Evolutionary conservation across 1,284 basidiomycete species (phyloP).

Genomic region (Malassezia furfur): DNA sequence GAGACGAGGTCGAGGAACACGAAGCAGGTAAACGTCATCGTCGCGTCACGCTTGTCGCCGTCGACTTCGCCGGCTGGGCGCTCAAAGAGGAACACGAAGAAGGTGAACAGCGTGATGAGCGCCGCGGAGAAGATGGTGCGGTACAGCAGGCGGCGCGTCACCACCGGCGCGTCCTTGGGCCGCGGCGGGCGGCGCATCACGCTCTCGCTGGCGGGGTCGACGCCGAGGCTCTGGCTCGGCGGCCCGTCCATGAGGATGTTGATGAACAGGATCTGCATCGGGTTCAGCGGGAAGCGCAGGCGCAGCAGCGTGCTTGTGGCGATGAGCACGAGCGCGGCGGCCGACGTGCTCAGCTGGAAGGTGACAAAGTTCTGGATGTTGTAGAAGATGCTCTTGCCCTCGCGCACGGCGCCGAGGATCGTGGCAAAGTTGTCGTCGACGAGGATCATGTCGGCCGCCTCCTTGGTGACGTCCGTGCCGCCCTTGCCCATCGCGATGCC

Average conservation of each 20-base stretch:
- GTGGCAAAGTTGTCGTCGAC: conserved; percentile 96
- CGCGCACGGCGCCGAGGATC: conserved; percentile 84
- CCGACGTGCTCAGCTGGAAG: conserved; percentile 93
- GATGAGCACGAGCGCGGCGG: conserved; percentile 86
- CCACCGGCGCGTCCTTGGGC: conserved; percentile 76
- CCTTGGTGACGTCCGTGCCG: conserved; percentile 95
- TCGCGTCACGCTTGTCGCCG: conserved; percentile 24
- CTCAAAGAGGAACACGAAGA: conserved; percentile 65
- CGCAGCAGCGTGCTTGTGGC: conserved; percentile 82
- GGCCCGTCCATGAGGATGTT: conserved; percentile 99
- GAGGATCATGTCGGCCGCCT: conserved; percentile 91
- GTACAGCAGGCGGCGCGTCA: conserved; percentile 62
- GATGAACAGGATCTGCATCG: conserved; percentile 98
- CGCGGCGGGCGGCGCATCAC: conserved; percentile 73
- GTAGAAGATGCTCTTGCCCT: conserved; percentile 93
- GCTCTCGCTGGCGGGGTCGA: conserved; percentile 86
- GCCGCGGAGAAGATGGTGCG: conserved; percentile 81
- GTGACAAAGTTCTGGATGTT: conserved; percentile 96
- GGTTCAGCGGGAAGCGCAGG: conserved; percentile 82
- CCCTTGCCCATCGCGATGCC: conserved; percentile 94
- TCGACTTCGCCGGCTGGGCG: conserved; percentile 44
- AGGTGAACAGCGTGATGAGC: conserved; percentile 77
- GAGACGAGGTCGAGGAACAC: conserved; percentile 93
- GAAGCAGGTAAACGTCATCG: conserved; percentile 77
- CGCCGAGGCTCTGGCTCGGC: conserved; percentile 86